phyloP scores from a whole-genome alignment of 2,329 filamentous ascomycete genomes.

The Emmonsiellopsis sp. region DNA sequence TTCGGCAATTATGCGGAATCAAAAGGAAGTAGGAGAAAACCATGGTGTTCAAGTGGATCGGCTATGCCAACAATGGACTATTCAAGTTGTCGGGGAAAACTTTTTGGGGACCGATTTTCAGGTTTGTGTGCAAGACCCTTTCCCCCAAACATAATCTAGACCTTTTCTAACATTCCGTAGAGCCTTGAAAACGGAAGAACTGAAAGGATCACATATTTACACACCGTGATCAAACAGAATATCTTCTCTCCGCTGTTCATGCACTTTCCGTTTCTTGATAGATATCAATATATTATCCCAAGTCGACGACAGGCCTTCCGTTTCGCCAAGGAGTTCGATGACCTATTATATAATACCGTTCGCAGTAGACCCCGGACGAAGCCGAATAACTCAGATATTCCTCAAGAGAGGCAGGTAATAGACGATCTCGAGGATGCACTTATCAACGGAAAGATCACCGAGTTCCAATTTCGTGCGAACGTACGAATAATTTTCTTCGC shows the following conservation, averaged over 20 bases:
- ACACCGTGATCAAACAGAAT: background rate
- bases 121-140: conserved; percentile 7
- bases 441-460: conserved; percentile 18
- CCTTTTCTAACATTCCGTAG: background rate
- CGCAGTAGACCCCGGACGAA: background rate
- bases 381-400: conserved; percentile 7
- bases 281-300: background rate
- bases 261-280: background rate
- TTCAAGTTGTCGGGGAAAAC: conserved; percentile 18
- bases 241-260: background rate
- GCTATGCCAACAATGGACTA: conserved; percentile 18
- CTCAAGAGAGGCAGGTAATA: conserved; percentile 8
- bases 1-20: conserved; percentile 15
- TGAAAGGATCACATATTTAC: background rate
- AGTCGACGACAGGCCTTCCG: background rate
- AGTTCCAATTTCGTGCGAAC: conserved; percentile 33
- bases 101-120: conserved; percentile 19
- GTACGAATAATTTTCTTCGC: conserved; percentile 33
- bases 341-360: background rate
- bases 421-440: conserved; percentile 16
- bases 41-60: conserved; percentile 14
- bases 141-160: no score
- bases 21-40: conserved; percentile 1
- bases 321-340: background rate
- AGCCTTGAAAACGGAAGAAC: background rate